Evolutionary conservation across 768 basidiomycete genomes (phyloP).

Genomic region (Coprinopsis strossmayeri): DNA sequence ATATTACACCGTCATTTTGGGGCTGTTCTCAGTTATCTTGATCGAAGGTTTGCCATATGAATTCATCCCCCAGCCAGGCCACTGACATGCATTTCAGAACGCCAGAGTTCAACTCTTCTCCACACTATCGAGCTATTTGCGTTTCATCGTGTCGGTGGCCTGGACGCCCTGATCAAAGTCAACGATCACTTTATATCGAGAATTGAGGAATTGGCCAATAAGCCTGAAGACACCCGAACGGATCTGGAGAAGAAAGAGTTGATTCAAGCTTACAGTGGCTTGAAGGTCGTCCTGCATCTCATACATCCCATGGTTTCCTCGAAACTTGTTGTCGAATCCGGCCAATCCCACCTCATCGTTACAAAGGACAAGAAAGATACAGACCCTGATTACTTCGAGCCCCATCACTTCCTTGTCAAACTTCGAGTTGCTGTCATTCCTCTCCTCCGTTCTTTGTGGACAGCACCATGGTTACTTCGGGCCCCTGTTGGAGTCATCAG

Average conservation of each 20-base stretch:
- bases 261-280: slow-evolving; percentile 68
- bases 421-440: slow-evolving; percentile 70
- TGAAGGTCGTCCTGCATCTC: slow-evolving; percentile 77
- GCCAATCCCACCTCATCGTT: slow-evolving; percentile 67
- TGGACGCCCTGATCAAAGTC: slow-evolving; percentile 58
- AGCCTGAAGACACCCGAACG: slow-evolving; percentile 51
- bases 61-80: too few species aligned
- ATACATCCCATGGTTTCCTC: slow-evolving; percentile 71
- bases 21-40: slow-evolving; percentile 37
- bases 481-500: slow-evolving; percentile 72
- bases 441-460: slow-evolving; percentile 67
- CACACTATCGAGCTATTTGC: slow-evolving; percentile 79
- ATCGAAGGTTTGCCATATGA: slow-evolving; percentile 38
- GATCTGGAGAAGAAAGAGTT: slow-evolving; percentile 56
- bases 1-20: slow-evolving; percentile 43
- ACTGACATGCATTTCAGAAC: slow-evolving; percentile 42
- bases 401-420: slow-evolving; percentile 81
- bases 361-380: slow-evolving; percentile 76
- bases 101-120: slow-evolving; percentile 62
- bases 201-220: slow-evolving; percentile 47
- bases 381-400: slow-evolving; percentile 75
- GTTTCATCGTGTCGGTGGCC: slow-evolving; percentile 66
- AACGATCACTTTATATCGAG: slow-evolving; percentile 47
- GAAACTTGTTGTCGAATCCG: slow-evolving; percentile 77
- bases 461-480: slow-evolving; percentile 71